Percentiles rank a stretch among this genome's conserved stretches.
These are phyloP conservation scores for Xerocomus nothofagi DNA, from an alignment of 1,284 basidiomycete genomes.

Conservation along the genomic window DNA sequence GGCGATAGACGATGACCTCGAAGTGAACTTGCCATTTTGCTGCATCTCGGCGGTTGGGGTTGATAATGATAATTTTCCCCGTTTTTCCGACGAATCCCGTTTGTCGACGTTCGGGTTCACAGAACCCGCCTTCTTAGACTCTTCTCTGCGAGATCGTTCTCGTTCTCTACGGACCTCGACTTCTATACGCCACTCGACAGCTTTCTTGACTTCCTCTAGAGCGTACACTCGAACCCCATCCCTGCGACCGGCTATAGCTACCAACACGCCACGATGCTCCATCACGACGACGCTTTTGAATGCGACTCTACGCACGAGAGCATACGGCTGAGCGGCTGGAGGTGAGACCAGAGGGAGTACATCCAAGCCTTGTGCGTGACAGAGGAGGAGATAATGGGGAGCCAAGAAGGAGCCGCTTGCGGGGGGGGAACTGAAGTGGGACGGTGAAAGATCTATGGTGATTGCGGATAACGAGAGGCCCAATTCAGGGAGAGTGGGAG, in stretches of 20 bases:
- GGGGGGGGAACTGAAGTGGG: constrained; percentile 75
- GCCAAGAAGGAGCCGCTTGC: constrained; percentile 72
- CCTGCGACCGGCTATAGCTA: constrained; percentile 78
- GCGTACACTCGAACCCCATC: constrained; percentile 85
- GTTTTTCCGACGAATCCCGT: constrained; percentile 46
- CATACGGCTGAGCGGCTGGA: constrained; percentile 71
- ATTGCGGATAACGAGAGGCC: constrained; percentile 68
- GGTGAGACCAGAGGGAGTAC: constrained; percentile 72
- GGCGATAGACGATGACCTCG: constrained; percentile 42
- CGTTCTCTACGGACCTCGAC: constrained; percentile 72
- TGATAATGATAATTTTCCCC: constrained; percentile 45
- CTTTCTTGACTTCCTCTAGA: constrained; percentile 77
- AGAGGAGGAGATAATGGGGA: constrained; percentile 78
- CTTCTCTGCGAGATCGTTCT: constrained; percentile 65
- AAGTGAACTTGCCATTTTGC: constrained; percentile 35
- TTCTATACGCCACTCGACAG: constrained; percentile 82
- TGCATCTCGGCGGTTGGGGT: constrained; percentile 41
- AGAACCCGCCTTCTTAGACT: constrained; percentile 50
- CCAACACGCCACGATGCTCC: constrained; percentile 82
- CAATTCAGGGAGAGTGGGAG: constrained; percentile 72
- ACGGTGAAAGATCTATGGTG: constrained; percentile 65
- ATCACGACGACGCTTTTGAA: constrained; percentile 86
- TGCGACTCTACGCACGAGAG: constrained; percentile 71
- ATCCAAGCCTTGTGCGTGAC: constrained; percentile 79
- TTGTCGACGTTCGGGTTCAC: constrained; percentile 33